These are phyloP conservation scores for Solanum peruvianum DNA, from an alignment of 257 asterid genomes.

Conservation along the genomic window DNA sequence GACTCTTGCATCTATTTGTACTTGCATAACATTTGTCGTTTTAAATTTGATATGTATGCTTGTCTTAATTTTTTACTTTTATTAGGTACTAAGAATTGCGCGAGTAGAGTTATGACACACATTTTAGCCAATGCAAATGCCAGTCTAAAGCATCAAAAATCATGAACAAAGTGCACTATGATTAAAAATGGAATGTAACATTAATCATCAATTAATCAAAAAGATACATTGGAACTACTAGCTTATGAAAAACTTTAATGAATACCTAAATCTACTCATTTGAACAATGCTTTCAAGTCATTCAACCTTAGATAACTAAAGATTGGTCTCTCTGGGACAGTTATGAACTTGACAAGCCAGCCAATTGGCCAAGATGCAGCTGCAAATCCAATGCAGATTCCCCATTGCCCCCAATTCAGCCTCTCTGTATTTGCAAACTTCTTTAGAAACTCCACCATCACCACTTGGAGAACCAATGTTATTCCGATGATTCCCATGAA, in stretches of 20 bases:
- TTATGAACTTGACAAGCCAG: slow-evolving; percentile 23
- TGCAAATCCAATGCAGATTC: slow-evolving; percentile 18
- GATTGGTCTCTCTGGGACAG: slow-evolving; percentile 19
- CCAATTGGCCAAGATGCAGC: slow-evolving; percentile 26
- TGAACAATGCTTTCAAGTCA: not conserved
- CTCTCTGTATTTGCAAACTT: slow-evolving; percentile 27
- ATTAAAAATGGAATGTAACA: not conserved
- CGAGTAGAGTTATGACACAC: too few relatives aligned
- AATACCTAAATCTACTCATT: not conserved
- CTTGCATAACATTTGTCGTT: not conserved
- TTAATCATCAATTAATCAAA: not conserved
- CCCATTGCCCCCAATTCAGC: slow-evolving; percentile 32
- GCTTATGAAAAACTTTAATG: not conserved
- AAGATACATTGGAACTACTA: not conserved
- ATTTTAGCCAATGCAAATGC: too few relatives aligned
- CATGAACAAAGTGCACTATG: not conserved
- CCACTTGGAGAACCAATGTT: slow-evolving; percentile 18
- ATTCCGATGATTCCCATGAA: slow-evolving; percentile 22
- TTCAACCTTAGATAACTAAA: slow-evolving; percentile 3
- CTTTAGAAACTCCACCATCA: slow-evolving; percentile 24
- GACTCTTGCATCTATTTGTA: not conserved
- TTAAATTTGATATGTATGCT: too few relatives aligned
- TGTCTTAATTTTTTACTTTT: too few relatives aligned
- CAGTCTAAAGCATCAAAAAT: not conserved
- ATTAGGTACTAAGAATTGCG: too few relatives aligned